Base-by-base conservation (phyloP, 1,139 yeast species). In the Suhomyces kunorum region DNA sequence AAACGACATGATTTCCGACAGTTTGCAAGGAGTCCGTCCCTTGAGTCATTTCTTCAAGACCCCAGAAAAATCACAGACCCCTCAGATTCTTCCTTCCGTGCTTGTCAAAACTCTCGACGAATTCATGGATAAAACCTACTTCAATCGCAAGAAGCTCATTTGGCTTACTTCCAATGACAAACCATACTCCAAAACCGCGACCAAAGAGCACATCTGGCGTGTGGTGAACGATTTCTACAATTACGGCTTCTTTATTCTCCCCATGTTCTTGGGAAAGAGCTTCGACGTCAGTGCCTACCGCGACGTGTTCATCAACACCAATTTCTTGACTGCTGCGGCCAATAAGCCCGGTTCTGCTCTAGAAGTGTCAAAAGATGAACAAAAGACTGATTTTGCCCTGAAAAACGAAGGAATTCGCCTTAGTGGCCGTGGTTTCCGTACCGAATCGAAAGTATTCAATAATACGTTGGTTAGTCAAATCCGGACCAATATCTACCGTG, bases 241-340 rank as follows among this genome's bases (percentile, higher is more conserved):
- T 35, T 49, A 50, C 26, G 50, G 49, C 11, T 50, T 43, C 32
- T 40, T 43, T 22, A 45, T 89, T 13, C 66, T 70, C 16, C 95
- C 97, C 0, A 73, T 87, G 39, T 81, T 90, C 51, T 58, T 88
- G 17, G 32, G 44, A 1, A 39, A 36, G 6, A 19, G 25, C 12
- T 85, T 86, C 54, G 74, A 83, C 53, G 63, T 75, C 42, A 49
- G 68, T 6, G 67, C 73, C 33, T 88, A 77, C 56, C 75, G 80
- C 50, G 84, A 81, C 41, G 67, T 81, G 19, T 72, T 83, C 45
- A 52, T 71, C 40, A 71, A 71, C 47, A 70, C 76, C 4, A 62
- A 65, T 46, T 68, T 61, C 45, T 48, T 70, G 42, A 58, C 55
- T 17, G 43, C n/a, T 2, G 27, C 23, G 16, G 43, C 18, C 38